Conservation (phyloP, 805 yeast genomes). For the Kazachstania taianensis region DNA sequence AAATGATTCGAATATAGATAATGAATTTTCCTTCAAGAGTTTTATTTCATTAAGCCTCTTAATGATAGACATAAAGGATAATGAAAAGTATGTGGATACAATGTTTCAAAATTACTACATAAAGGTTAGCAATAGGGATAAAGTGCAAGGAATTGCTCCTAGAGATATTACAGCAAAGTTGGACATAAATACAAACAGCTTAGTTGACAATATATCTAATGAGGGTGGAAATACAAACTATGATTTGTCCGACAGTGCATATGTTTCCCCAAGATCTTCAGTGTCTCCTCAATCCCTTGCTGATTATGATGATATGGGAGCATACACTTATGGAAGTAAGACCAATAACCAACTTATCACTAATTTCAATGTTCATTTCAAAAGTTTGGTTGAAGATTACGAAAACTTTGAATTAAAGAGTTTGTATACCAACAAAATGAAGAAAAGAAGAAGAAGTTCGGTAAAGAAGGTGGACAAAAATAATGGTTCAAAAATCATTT, state of each 20-base stretch:
- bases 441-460: no score
- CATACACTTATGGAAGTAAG: neutral
- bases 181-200: neutral
- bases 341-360: slow-evolving; percentile 12
- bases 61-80: slow-evolving; percentile 14
- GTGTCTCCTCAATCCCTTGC: slow-evolving; percentile 3
- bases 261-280: slow-evolving; percentile 6
- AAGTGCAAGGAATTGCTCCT: neutral
- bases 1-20: slow-evolving; percentile 1
- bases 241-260: neutral
- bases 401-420: slow-evolving; percentile 19
- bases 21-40: slow-evolving; percentile 13
- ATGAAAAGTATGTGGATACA: slow-evolving; percentile 10
- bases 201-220: neutral
- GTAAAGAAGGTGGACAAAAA: no score
- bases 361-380: slow-evolving; percentile 24
- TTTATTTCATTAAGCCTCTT: slow-evolving; percentile 19
- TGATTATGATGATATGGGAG: neutral
- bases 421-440: slow-evolving; percentile 6
- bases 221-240: neutral
- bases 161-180: no score
- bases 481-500: no score
- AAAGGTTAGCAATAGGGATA: slow-evolving; percentile 1
- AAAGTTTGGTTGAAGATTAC: slow-evolving; percentile 22
- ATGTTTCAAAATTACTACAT: slow-evolving; percentile 11